Evolutionary conservation across 768 basidiomycete genomes (phyloP).

Genomic region (Flagelloscypha sp.): DNA sequence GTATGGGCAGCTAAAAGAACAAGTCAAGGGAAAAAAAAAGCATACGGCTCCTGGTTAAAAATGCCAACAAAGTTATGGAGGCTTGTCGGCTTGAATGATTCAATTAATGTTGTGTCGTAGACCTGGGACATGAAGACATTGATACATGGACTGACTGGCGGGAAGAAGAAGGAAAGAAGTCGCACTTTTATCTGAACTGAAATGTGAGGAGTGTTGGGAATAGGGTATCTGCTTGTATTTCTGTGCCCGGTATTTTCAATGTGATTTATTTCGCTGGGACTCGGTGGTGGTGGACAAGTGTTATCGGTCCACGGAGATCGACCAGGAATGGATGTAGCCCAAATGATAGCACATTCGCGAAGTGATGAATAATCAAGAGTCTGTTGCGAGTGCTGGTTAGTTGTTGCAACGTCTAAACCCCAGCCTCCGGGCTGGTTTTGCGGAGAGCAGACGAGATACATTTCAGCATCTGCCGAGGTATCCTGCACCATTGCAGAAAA

Average conservation of each 20-base stretch:
- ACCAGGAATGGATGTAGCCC: conserved; percentile 72
- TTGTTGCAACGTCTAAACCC: conserved; percentile 42
- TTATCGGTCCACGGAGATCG: conserved; percentile 57
- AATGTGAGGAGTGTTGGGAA: conserved; percentile 44
- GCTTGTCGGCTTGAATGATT: conserved; percentile 52
- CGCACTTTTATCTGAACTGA: conserved; percentile 66
- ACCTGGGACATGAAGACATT: conserved; percentile 31
- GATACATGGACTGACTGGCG: too few relatives aligned
- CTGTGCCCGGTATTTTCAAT: too few relatives aligned
- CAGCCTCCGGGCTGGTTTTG: conserved; percentile 59
- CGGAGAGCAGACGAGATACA: conserved; percentile 50
- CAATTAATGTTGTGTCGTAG: conserved; percentile 39
- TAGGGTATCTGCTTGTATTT: conserved; percentile 58
- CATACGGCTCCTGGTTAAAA: conserved; percentile 53
- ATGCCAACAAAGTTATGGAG: conserved; percentile 67
- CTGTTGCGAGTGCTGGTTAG: conserved; percentile 16
- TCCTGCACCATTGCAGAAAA: conserved; percentile 81
- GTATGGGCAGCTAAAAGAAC: conserved; percentile 8
- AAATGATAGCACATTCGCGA: conserved; percentile 55
- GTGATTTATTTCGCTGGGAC: too few relatives aligned
- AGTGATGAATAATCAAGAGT: conserved; percentile 41
- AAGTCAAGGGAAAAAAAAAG: not conserved
- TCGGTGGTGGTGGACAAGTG: too few relatives aligned
- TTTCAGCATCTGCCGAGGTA: conserved; percentile 62
- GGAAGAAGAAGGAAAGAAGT: conserved; percentile 1